Evolutionary conservation across 805 yeast genomes (phyloP).

Genomic region (Ogataea salicorniae): DNA sequence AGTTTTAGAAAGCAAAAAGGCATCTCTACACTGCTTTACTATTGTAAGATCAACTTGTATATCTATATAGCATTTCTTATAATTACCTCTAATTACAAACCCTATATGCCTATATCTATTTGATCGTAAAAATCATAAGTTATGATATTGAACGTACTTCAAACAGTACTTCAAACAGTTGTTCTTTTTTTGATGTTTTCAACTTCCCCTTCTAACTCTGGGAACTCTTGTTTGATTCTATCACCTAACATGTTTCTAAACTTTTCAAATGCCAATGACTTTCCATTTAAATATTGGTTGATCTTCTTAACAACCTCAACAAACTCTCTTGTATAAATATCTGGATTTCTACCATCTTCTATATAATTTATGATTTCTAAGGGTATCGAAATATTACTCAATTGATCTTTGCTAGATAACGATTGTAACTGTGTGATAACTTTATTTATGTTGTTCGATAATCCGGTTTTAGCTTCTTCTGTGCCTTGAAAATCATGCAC

Average conservation of each 20-base stretch:
- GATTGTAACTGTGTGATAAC: constrained; percentile 36
- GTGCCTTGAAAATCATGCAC: constrained; percentile 94
- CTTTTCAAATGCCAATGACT: constrained; percentile 52
- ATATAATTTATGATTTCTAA: constrained; percentile 85
- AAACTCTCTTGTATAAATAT: constrained; percentile 93
- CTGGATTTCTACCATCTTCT: constrained; percentile 96
- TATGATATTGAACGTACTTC: neutral
- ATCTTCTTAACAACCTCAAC: constrained; percentile 88
- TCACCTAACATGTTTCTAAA: constrained; percentile 63
- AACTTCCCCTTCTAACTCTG: constrained; percentile 59
- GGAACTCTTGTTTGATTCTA: constrained; percentile 71
- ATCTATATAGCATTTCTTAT: too few relatives aligned
- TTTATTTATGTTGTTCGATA: constrained; percentile 39
- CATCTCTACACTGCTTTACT: too few relatives aligned
- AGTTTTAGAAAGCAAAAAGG: too few relatives aligned
- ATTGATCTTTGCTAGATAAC: constrained; percentile 26
- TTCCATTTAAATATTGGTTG: constrained; percentile 84
- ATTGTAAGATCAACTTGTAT: too few relatives aligned
- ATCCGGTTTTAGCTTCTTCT: constrained; percentile 63
- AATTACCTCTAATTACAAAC: too few relatives aligned
- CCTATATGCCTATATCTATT: neutral
- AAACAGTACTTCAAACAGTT: neutral
- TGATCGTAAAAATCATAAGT: neutral
- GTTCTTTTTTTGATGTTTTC: constrained; percentile 40
- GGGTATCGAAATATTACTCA: constrained; percentile 53